A percentile compares a stretch with the other conserved stretches of the same genome.
Conservation (phyloP, 352 stramenopile species). For the Phytophthora pini region DNA sequence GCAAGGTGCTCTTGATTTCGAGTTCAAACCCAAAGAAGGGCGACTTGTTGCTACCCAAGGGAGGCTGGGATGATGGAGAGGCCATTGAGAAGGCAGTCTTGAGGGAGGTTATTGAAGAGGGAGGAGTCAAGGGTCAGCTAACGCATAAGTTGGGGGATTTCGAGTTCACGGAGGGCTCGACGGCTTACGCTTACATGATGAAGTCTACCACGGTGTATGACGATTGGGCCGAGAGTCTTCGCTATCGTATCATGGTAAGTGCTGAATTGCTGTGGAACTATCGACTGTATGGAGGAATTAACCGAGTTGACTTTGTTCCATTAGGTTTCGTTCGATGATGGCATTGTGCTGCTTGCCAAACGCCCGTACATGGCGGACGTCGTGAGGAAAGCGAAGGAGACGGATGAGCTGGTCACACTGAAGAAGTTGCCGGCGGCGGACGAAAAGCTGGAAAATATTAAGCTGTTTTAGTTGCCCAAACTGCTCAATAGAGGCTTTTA, state of each 20-base stretch:
- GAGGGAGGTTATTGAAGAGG: conserved; percentile 29
- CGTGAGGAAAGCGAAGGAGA: conserved; percentile 1
- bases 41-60: conserved; percentile 26
- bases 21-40: conserved; percentile 22
- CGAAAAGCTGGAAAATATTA: too few relatives aligned
- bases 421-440: too few relatives aligned
- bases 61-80: conserved; percentile 21
- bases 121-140: conserved; percentile 13
- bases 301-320: not conserved
- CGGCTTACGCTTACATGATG: conserved; percentile 15
- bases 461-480: too few relatives aligned
- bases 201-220: conserved; percentile 12
- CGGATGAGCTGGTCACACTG: not conserved
- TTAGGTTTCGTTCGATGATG: conserved; percentile 22
- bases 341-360: not conserved
- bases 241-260: conserved; percentile 30
- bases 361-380: conserved; percentile 11
- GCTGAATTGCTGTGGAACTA: too few relatives aligned
- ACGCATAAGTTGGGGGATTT: not conserved
- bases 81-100: not conserved
- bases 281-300: too few relatives aligned
- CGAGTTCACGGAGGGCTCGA: not conserved
- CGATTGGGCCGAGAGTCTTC: conserved; percentile 24
- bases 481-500: too few relatives aligned
- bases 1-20: conserved; percentile 21